Conservation (phyloP, 202 grass and related monocot genomes). For the Dendrocalamus latiflorus region DNA sequence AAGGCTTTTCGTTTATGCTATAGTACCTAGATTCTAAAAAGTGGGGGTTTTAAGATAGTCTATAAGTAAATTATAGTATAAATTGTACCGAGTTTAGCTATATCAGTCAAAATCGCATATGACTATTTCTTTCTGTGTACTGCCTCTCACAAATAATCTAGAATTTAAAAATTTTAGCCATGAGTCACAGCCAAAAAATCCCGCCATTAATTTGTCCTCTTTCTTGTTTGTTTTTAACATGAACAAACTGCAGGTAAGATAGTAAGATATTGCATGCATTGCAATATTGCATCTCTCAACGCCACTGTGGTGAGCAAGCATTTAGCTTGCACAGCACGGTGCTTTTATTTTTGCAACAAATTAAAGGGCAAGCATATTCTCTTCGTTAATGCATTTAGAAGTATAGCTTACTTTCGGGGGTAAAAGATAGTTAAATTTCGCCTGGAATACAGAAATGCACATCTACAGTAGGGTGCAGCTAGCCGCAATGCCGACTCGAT, state of each 20-base stretch:
- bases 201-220: background rate
- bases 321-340: background rate
- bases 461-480: too few species aligned
- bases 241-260: background rate
- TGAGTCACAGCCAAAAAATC: too few species aligned
- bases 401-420: background rate
- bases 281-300: background rate
- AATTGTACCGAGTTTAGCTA: too few species aligned
- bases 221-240: background rate
- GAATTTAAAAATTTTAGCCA: too few species aligned
- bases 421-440: background rate
- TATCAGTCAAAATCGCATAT: too few species aligned
- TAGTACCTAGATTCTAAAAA: too few species aligned
- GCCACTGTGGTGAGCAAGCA: background rate
- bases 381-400: background rate
- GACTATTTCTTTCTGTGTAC: too few species aligned
- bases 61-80: too few species aligned
- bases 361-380: slow-evolving; percentile 4
- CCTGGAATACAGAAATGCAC: background rate
- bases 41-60: too few species aligned
- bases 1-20: too few species aligned
- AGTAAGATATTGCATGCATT: slow-evolving; percentile 21
- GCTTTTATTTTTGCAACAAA: background rate
- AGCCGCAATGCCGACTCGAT: too few species aligned
- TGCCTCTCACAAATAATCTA: too few species aligned